Evolutionary conservation across 305 asterid genomes (phyloP).

Genomic region (Plantago lanceolata): DNA sequence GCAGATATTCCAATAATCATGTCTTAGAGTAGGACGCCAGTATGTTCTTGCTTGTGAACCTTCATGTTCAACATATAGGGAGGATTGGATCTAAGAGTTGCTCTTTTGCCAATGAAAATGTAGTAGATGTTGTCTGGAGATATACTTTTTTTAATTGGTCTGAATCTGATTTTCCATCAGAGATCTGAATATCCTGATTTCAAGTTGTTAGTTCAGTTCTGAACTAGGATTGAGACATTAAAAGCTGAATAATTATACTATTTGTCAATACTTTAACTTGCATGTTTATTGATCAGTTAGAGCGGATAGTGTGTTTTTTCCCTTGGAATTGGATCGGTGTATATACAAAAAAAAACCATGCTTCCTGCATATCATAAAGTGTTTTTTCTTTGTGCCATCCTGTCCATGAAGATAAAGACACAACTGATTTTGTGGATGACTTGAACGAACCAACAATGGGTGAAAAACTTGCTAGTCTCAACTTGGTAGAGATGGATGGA

Average conservation of each 20-base stretch:
- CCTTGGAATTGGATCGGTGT: neutral
- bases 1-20: too few relatives aligned
- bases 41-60: neutral
- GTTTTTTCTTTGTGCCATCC: conserved; percentile 21
- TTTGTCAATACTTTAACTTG: too few relatives aligned
- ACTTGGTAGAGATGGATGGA: conserved; percentile 38
- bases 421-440: conserved; percentile 40
- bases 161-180: neutral
- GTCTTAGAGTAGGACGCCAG: neutral
- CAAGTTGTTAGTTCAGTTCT: neutral
- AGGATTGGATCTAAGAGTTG: neutral
- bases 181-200: neutral
- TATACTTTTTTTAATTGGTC: neutral
- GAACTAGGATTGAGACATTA: too few relatives aligned
- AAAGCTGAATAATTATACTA: too few relatives aligned
- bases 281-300: too few relatives aligned
- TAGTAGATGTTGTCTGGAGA: neutral
- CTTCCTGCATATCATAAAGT: neutral
- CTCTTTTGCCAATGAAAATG: neutral
- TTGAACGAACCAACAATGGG: conserved; percentile 87
- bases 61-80: neutral
- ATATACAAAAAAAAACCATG: neutral
- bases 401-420: conserved; percentile 52
- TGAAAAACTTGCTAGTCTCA: conserved; percentile 71
- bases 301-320: too few relatives aligned